These are phyloP conservation scores for Breviolum minutum DNA, from an alignment of 73 alveolate genomes.

Conservation along the genomic window DNA sequence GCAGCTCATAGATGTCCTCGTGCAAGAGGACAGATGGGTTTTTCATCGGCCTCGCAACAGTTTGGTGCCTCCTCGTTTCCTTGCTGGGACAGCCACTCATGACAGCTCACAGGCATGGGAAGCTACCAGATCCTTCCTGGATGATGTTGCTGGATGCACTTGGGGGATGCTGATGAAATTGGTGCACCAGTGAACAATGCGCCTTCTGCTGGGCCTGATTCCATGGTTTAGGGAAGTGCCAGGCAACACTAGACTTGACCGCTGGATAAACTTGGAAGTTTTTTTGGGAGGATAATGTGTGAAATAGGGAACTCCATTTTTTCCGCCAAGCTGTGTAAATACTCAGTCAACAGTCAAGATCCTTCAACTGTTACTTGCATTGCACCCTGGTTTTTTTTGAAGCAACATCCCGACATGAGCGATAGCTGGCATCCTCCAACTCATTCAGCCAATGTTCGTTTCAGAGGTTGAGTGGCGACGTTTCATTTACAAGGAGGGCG, in stretches of 20 bases:
- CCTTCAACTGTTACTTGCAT: neutral
- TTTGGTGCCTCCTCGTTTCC: too few relatives aligned
- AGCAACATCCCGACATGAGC: neutral
- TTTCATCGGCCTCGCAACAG: neutral
- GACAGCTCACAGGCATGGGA: slow-evolving; percentile 61
- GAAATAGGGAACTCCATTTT: too few relatives aligned
- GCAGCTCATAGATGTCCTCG: slow-evolving; percentile 40
- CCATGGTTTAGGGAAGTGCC: too few relatives aligned
- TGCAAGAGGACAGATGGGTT: slow-evolving; percentile 10
- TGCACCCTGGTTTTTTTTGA: neutral
- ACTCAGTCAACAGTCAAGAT: too few relatives aligned
- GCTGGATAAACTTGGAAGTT: too few relatives aligned
- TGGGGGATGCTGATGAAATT: neutral
- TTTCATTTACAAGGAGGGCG: slow-evolving; percentile 61
- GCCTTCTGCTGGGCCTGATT: too few relatives aligned
- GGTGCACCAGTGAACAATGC: too few relatives aligned
- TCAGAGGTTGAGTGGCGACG: slow-evolving; percentile 74
- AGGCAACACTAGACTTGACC: too few relatives aligned
- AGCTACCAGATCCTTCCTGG: slow-evolving; percentile 35
- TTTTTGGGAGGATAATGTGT: too few relatives aligned
- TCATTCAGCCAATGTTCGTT: too few relatives aligned
- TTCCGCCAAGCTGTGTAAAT: too few relatives aligned
- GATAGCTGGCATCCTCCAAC: neutral
- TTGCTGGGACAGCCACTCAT: neutral
- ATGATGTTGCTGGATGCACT: neutral